Base-by-base conservation (phyloP, 129 eudicot species). In the Rutidosis leptorrhynchoides region DNA sequence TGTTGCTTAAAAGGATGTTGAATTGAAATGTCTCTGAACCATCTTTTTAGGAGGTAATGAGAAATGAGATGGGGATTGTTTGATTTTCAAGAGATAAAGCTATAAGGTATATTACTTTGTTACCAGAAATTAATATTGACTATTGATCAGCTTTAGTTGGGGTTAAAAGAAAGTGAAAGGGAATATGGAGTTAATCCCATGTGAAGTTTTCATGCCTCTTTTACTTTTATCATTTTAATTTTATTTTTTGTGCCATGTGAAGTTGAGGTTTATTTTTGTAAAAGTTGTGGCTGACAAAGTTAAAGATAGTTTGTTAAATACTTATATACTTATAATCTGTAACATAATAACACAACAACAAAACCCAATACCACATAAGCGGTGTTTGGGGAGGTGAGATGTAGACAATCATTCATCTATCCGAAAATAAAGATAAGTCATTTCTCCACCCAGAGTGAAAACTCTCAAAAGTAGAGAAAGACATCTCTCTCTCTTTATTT, bases 121-220 rank as follows among this genome's bases (percentile, higher is more conserved):
- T 51, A 40, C 46, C 12, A 40, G n/a, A 40, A 37, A 40, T 9
- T 11, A 40, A 40, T n/a, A n/a, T n/a, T n/a, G 12, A 51, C 12
- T 4, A 51, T 17, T 19, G 56, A 51, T 20, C 56, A 51, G 56
- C 56, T 51, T 51, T 51, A 51, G 56, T 17, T 51, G 7, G 56
- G 56, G 24, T 51, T 51, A 16, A 51, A 51, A 51, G 56, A 51
- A 51, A 51, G 56, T 51, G 56, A 51, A 49, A 49, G 56, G 6
- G 56, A 20, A 20, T n/a, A 19, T 51, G 14, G 9, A 40, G 17
- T 51, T 51, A 17, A 51, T 51, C 56, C 56, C 56, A 51, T 51
- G 56, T 51, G 56, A 51, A 51, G 56, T 51, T 51, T 40, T 40
- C n/a, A 11, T 37, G 42, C 45, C 16, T 40, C 46, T 40, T 12